Percentiles rank a stretch among this genome's conserved stretches.
These are phyloP conservation scores for Glebionis coronaria DNA, from an alignment of 129 eudicot genomes.

Conservation along the genomic window DNA sequence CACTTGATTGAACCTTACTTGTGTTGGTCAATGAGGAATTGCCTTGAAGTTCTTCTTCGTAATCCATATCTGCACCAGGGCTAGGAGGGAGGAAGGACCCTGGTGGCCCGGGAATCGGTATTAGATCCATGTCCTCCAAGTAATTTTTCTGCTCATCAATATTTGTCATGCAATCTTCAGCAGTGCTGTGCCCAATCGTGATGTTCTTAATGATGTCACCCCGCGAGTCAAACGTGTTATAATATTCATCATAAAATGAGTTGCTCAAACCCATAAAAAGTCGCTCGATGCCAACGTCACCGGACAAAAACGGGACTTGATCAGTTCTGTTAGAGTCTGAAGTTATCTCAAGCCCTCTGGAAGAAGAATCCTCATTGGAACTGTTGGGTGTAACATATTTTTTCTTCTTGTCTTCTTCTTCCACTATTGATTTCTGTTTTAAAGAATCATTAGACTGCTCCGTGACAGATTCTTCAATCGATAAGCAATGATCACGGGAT, in stretches of 20 bases:
- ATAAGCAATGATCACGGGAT: not conserved
- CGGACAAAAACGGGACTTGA: slow-evolving; percentile 14
- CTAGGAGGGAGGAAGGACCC: slow-evolving; percentile 89
- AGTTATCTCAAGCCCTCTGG: slow-evolving; percentile 13
- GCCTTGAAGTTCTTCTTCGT: slow-evolving; percentile 66
- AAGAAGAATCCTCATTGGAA: slow-evolving; percentile 27
- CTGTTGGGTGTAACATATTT: slow-evolving; percentile 26
- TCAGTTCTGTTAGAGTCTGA: slow-evolving; percentile 23
- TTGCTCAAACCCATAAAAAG: slow-evolving; percentile 32
- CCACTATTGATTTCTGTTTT: slow-evolving; percentile 17
- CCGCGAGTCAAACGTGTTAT: slow-evolving; percentile 31
- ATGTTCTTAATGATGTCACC: not conserved
- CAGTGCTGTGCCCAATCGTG: not conserved
- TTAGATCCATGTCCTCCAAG: slow-evolving; percentile 57
- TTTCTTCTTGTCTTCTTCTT: slow-evolving; percentile 28
- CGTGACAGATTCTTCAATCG: not conserved
- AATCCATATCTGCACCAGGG: slow-evolving; percentile 59
- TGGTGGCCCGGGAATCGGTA: slow-evolving; percentile 84
- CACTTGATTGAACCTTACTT: slow-evolving; percentile 52
- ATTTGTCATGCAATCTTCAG: not conserved
- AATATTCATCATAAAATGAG: slow-evolving; percentile 29
- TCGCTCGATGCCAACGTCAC: slow-evolving; percentile 20
- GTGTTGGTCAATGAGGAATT: slow-evolving; percentile 54
- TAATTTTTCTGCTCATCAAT: slow-evolving; percentile 35
- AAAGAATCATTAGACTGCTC: slow-evolving; percentile 8